These are phyloP conservation scores for Pichia cephalocereana DNA, from an alignment of 805 yeast genomes.

Conservation along the genomic window DNA sequence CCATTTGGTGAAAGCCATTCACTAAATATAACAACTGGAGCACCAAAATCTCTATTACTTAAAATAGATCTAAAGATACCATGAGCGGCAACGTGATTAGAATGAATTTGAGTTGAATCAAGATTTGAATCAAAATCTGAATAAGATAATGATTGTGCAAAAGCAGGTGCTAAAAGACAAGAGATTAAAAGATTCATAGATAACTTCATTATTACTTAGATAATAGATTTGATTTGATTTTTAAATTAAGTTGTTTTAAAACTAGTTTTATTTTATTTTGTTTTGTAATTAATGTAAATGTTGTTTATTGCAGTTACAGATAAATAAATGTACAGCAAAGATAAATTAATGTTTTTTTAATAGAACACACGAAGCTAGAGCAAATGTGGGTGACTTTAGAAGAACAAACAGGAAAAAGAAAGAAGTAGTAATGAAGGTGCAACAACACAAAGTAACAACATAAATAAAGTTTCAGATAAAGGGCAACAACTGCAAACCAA, in stretches of 20 bases:
- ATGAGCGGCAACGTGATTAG: not conserved
- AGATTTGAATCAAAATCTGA: not conserved
- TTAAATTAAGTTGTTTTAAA: too few relatives aligned
- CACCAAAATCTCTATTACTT: slow-evolving; percentile 11
- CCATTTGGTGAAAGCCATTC: slow-evolving; percentile 23
- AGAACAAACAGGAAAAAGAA: not conserved
- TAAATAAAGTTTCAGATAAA: not conserved
- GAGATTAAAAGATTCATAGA: not conserved
- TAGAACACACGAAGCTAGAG: not conserved
- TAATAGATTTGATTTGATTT: not conserved
- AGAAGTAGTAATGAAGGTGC: too few relatives aligned
- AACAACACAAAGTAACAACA: too few relatives aligned
- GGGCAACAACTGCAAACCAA: not conserved
- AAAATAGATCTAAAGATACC: slow-evolving; percentile 15
- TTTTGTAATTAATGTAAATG: not conserved
- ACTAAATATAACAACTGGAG: slow-evolving; percentile 12
- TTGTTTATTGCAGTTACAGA: not conserved
- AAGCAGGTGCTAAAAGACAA: not conserved
- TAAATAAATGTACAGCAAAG: not conserved
- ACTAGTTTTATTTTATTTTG: not conserved
- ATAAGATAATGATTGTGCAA: not conserved
- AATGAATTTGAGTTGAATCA: not conserved
- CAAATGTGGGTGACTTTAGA: not conserved
- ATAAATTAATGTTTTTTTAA: not conserved
- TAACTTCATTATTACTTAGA: not conserved